A percentile compares a stretch with the other conserved stretches of the same genome.
These are phyloP conservation scores for Fibroporia radiculosa DNA, from an alignment of 768 basidiomycete genomes.

Conservation along the genomic window DNA sequence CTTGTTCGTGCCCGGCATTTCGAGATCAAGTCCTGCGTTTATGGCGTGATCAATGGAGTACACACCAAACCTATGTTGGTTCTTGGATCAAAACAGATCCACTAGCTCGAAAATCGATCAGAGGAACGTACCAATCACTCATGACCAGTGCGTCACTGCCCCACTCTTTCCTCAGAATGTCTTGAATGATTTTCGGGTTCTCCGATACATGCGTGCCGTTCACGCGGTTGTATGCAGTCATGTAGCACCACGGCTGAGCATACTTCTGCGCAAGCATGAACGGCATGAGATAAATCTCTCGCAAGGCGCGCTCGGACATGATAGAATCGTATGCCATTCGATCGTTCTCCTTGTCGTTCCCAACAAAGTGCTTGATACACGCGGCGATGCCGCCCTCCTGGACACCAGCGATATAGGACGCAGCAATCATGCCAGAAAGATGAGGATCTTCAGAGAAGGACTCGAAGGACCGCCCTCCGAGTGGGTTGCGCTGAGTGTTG, in stretches of 20 bases:
- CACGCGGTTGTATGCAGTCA: slow-evolving; percentile 69
- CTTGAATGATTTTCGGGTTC: slow-evolving; percentile 46
- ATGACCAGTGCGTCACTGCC: slow-evolving; percentile 65
- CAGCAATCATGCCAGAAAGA: slow-evolving; percentile 62
- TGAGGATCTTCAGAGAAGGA: slow-evolving; percentile 75
- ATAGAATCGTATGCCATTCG: slow-evolving; percentile 52
- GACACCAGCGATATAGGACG: slow-evolving; percentile 69
- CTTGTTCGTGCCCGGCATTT: slow-evolving; percentile 73
- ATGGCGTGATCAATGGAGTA: slow-evolving; percentile 57
- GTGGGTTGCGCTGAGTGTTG: slow-evolving; percentile 76
- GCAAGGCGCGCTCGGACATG: slow-evolving; percentile 40
- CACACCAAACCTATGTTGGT: slow-evolving; percentile 51
- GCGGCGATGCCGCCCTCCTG: slow-evolving; percentile 71
- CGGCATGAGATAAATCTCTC: slow-evolving; percentile 58
- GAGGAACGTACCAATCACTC: slow-evolving; percentile 63
- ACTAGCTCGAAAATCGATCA: neutral
- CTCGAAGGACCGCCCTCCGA: slow-evolving; percentile 61
- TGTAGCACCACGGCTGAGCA: slow-evolving; percentile 45
- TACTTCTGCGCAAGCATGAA: slow-evolving; percentile 50
- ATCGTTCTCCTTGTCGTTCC: slow-evolving; percentile 80
- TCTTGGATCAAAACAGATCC: neutral
- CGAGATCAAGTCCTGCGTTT: slow-evolving; percentile 75
- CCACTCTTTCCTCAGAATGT: slow-evolving; percentile 70
- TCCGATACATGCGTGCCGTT: slow-evolving; percentile 72
- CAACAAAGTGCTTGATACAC: slow-evolving; percentile 77